phyloP scores from a whole-genome alignment of 202 grass and related monocot species.

The Digitaria exilis region DNA sequence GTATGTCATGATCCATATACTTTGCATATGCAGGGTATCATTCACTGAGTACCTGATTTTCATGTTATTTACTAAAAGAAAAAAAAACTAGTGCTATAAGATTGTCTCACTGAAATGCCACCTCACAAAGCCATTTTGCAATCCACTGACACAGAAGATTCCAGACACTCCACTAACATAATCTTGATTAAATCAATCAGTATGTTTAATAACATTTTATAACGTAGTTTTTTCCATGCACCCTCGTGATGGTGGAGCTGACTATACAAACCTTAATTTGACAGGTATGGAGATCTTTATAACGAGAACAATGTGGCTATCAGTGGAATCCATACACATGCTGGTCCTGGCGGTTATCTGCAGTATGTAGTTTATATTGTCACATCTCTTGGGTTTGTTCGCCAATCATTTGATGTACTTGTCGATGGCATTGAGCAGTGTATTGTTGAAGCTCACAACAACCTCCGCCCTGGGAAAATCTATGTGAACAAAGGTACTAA shows the following conservation, averaged over 20 bases:
- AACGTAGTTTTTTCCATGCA: background rate
- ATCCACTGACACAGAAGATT: background rate
- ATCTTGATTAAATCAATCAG: background rate
- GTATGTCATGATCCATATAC: background rate
- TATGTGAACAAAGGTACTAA: constrained; percentile 65
- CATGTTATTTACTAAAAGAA: background rate
- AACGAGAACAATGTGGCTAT: constrained; percentile 90
- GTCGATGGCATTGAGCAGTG: constrained; percentile 70
- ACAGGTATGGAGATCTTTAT: constrained; percentile 91
- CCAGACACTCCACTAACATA: constrained; percentile 8
- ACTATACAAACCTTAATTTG: constrained; percentile 38
- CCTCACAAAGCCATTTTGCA: constrained; percentile 17
- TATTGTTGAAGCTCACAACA: constrained; percentile 92
- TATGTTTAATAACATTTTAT: background rate
- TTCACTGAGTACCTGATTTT: background rate
- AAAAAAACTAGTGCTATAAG: background rate
- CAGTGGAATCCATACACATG: constrained; percentile 98
- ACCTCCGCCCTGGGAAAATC: constrained; percentile 75
- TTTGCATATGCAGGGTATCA: constrained; percentile 8
- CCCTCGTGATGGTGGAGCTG: constrained; percentile 23
- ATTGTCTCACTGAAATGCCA: background rate
- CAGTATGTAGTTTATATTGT: constrained; percentile 96
- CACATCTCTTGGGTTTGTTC: constrained; percentile 94
- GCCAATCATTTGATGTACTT: constrained; percentile 82
- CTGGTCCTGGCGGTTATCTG: constrained; percentile 94